These are phyloP conservation scores for Nicotiana tomentosiformis DNA, from an alignment of 257 asterid species.

Conservation along the genomic window DNA sequence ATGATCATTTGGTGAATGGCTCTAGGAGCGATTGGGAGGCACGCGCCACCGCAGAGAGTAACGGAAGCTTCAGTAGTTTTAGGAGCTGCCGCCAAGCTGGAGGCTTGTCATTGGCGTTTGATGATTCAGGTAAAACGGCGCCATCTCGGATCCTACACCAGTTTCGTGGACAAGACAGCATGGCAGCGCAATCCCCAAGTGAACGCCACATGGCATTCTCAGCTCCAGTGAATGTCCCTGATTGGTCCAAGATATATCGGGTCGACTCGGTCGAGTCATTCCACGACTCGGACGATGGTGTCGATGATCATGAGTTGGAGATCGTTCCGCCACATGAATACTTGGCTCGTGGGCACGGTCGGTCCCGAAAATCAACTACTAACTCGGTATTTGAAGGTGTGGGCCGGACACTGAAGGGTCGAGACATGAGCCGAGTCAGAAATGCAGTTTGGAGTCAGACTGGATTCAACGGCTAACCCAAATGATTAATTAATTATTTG, in stretches of 20 bases:
- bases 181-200: slow-evolving; percentile 29
- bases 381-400: slow-evolving; percentile 71
- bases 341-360: slow-evolving; percentile 25
- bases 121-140: slow-evolving; percentile 32
- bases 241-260: slow-evolving; percentile 75
- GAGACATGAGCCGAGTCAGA: slow-evolving; percentile 79
- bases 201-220: slow-evolving; percentile 57
- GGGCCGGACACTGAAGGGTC: slow-evolving; percentile 76
- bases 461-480: slow-evolving; percentile 58
- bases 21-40: slow-evolving; percentile 28
- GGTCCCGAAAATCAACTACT: slow-evolving; percentile 33
- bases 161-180: slow-evolving; percentile 34
- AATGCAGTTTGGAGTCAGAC: slow-evolving; percentile 94
- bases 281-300: slow-evolving; percentile 40
- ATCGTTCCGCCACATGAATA: slow-evolving; percentile 77
- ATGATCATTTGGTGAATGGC: slow-evolving; percentile 18
- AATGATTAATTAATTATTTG: too few species aligned
- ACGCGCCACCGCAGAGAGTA: slow-evolving; percentile 34
- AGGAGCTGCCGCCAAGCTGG: slow-evolving; percentile 29
- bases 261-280: slow-evolving; percentile 58
- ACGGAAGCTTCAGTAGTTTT: slow-evolving; percentile 24
- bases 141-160: slow-evolving; percentile 53
- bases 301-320: slow-evolving; percentile 30
- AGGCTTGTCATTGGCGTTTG: slow-evolving; percentile 67
- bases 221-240: slow-evolving; percentile 75